phyloP scores from a whole-genome alignment of 345 rosid species.

The Psidium guajava region DNA sequence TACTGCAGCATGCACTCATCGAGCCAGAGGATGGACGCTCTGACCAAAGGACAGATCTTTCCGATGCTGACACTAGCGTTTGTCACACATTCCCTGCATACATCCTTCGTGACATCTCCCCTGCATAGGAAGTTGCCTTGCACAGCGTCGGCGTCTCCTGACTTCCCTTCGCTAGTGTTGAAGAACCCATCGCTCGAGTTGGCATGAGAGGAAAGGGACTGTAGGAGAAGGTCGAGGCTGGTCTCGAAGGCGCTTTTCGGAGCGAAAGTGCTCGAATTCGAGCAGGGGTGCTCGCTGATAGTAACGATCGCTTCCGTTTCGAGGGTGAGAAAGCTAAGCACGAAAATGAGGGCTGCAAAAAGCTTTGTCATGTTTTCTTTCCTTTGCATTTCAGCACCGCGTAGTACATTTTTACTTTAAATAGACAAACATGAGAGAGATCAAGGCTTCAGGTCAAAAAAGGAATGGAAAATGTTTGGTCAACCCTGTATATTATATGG shows the following conservation, averaged over 20 bases:
- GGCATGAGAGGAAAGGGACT: neutral
- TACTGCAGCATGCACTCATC: slow-evolving; percentile 33
- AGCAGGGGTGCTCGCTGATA: neutral
- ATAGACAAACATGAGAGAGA: neutral
- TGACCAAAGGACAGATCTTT: slow-evolving; percentile 15
- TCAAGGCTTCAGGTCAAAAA: neutral
- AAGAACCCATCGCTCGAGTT: neutral
- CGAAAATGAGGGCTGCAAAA: neutral
- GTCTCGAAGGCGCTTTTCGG: neutral
- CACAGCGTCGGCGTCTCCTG: neutral
- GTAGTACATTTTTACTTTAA: neutral
- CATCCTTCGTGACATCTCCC: neutral
- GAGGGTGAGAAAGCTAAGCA: neutral
- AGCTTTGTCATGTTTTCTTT: neutral
- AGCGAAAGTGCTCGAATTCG: neutral
- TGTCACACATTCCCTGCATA: neutral
- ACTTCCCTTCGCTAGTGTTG: neutral
- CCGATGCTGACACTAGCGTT: neutral
- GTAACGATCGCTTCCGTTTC: neutral
- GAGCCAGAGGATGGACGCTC: slow-evolving; percentile 19
- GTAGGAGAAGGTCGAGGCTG: neutral
- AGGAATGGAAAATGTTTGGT: neutral
- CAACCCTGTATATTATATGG: neutral
- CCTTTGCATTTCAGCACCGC: neutral
- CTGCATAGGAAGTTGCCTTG: neutral